These are phyloP conservation scores for Leucocoprinus leucothites DNA, from an alignment of 768 basidiomycete species.

Conservation along the genomic window DNA sequence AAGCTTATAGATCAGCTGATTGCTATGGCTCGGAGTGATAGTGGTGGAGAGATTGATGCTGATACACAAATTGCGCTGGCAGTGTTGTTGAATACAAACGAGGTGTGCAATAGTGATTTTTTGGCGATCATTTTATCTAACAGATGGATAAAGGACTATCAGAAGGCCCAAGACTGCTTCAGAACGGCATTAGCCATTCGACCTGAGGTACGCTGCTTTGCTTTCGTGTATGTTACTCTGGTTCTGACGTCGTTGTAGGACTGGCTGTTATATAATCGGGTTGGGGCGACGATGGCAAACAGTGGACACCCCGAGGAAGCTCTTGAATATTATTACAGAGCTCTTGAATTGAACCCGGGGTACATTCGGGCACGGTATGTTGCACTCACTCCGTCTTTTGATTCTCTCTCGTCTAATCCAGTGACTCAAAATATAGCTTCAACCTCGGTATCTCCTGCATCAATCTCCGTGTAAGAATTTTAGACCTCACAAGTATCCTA, in stretches of 20 bases:
- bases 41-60: slow-evolving; percentile 70
- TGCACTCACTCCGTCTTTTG: background rate
- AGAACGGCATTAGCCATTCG: slow-evolving; percentile 80
- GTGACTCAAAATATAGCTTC: slow-evolving; percentile 54
- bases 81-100: slow-evolving; percentile 87
- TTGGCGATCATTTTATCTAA: background rate
- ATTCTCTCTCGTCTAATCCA: slow-evolving; percentile 1
- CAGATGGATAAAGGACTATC: slow-evolving; percentile 65
- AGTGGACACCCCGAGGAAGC: slow-evolving; percentile 77
- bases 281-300: slow-evolving; percentile 94
- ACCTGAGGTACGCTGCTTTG: slow-evolving; percentile 59
- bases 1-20: slow-evolving; percentile 77
- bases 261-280: slow-evolving; percentile 89
- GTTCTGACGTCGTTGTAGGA: slow-evolving; percentile 49
- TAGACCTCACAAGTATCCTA: slow-evolving; percentile 7
- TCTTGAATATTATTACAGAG: slow-evolving; percentile 82
- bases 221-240: background rate
- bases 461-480: slow-evolving; percentile 65
- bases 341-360: slow-evolving; percentile 81
- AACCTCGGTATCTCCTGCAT: slow-evolving; percentile 93
- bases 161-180: slow-evolving; percentile 94
- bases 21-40: slow-evolving; percentile 65
- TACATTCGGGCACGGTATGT: slow-evolving; percentile 85
- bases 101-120: slow-evolving; percentile 44
- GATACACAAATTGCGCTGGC: slow-evolving; percentile 96